These are phyloP conservation scores for Pichia californica DNA, from an alignment of 805 yeast genomes.

Conservation along the genomic window DNA sequence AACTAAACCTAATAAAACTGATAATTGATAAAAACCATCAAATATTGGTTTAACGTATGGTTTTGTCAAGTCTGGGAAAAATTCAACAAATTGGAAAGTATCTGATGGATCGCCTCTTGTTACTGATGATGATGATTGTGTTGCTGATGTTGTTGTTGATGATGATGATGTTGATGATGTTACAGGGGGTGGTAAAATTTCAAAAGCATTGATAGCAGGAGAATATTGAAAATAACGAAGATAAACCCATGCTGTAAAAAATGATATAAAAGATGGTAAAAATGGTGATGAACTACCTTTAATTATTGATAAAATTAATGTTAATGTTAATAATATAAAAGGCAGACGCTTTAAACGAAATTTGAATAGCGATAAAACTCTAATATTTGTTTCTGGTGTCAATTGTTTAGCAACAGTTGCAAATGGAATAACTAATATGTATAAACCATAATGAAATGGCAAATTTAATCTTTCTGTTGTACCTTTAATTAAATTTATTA, in stretches of 20 bases:
- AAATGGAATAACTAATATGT: slow-evolving; percentile 45
- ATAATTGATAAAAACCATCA: slow-evolving; percentile 33
- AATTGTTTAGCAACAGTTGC: slow-evolving; percentile 51
- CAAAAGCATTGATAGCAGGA: slow-evolving; percentile 17
- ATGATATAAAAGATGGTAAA: slow-evolving; percentile 51
- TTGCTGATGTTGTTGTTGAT: slow-evolving; percentile 29
- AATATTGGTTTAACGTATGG: slow-evolving; percentile 48
- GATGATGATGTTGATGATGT: slow-evolving; percentile 14
- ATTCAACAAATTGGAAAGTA: slow-evolving; percentile 73
- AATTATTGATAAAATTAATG: slow-evolving; percentile 29
- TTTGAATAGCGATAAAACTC: slow-evolving; percentile 32
- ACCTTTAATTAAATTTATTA: slow-evolving; percentile 29
- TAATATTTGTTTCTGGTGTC: slow-evolving; percentile 51
- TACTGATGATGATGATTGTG: slow-evolving; percentile 26
- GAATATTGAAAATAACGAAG: slow-evolving; percentile 69
- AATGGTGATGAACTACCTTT: slow-evolving; percentile 40
- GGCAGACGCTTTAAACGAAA: slow-evolving; percentile 18
- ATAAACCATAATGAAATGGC: slow-evolving; percentile 48
- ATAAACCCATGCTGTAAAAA: slow-evolving; percentile 67
- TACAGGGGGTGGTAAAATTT: slow-evolving; percentile 32
- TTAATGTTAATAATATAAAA: slow-evolving; percentile 12
- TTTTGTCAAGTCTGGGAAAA: slow-evolving; percentile 66
- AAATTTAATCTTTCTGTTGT: slow-evolving; percentile 34
- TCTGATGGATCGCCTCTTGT: slow-evolving; percentile 82
- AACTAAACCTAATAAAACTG: slow-evolving; percentile 41